Percentiles rank a stretch among this genome's conserved stretches.
Evolutionary conservation across 176 grass and related monocot genomes (phyloP).

Genomic region (Miscanthus lutarioriparius): DNA sequence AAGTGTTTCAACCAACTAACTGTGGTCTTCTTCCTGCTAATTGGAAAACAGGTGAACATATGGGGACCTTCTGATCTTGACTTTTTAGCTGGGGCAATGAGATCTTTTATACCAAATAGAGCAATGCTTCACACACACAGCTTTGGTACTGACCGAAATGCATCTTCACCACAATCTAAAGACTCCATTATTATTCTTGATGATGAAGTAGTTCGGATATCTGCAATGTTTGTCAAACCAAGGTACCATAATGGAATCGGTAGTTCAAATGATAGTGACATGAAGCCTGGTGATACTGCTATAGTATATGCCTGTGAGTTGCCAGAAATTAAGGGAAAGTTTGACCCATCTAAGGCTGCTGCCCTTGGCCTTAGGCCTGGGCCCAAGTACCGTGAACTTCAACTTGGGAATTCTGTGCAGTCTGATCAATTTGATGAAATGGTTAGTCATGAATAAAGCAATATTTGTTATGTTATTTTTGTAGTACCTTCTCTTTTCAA

Average conservation of each 20-base stretch:
- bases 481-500: slow-evolving; percentile 3
- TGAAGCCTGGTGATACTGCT: slow-evolving; percentile 84
- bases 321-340: slow-evolving; percentile 94
- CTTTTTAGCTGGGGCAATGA: slow-evolving; percentile 79
- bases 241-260: slow-evolving; percentile 39
- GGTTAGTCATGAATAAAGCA: slow-evolving; percentile 50
- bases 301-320: slow-evolving; percentile 92
- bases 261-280: slow-evolving; percentile 36
- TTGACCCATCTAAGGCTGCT: slow-evolving; percentile 82
- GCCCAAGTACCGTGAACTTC: slow-evolving; percentile 85
- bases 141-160: slow-evolving; percentile 54
- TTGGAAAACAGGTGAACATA: slow-evolving; percentile 74
- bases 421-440: slow-evolving; percentile 63
- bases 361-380: slow-evolving; percentile 71
- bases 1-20: slow-evolving; percentile 22
- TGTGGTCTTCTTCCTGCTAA: slow-evolving; percentile 25
- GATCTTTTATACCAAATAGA: slow-evolving; percentile 87
- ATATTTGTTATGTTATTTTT: not conserved
- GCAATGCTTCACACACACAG: slow-evolving; percentile 96
- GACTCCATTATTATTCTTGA: slow-evolving; percentile 72
- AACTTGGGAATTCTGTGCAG: slow-evolving; percentile 89
- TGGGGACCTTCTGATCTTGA: slow-evolving; percentile 97
- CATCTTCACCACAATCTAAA: slow-evolving; percentile 39
- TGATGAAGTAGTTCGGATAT: slow-evolving; percentile 90
- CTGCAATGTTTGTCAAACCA: slow-evolving; percentile 80